phyloP scores from a whole-genome alignment of 768 basidiomycete genomes.

The Dentipellis fragilis region DNA sequence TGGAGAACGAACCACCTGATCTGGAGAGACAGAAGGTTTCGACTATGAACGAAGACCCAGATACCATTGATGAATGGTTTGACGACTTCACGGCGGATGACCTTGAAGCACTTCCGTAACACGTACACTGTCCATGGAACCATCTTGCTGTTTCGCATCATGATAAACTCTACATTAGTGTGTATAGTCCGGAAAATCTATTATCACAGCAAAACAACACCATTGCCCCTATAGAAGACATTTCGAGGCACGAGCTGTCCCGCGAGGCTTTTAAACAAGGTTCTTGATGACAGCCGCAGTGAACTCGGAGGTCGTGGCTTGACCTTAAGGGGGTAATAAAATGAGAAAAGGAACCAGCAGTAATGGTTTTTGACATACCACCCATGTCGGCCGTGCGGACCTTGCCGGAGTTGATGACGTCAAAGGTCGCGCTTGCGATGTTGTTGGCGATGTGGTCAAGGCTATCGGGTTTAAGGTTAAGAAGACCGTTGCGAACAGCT shows the following conservation, averaged over 20 bases:
- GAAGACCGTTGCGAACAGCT: background rate
- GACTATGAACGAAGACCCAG: too few relatives aligned
- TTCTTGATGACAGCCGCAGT: constrained; percentile 86
- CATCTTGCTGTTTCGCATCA: background rate
- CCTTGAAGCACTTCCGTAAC: constrained; percentile 7
- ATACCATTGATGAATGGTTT: constrained; percentile 27
- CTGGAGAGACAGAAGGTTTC: background rate
- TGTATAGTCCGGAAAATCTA: constrained; percentile 5
- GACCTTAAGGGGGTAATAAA: constrained; percentile 38
- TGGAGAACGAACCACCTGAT: background rate
- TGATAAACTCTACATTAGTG: constrained; percentile 11
- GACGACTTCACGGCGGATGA: constrained; percentile 31
- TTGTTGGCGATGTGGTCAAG: constrained; percentile 89
- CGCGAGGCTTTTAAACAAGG: constrained; percentile 27
- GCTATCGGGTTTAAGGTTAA: constrained; percentile 27
- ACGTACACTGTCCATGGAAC: background rate
- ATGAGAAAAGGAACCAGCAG: constrained; percentile 4
- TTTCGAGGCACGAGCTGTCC: background rate
- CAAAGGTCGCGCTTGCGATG: constrained; percentile 88
- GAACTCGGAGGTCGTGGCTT: constrained; percentile 89
- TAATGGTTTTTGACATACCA: constrained; percentile 40
- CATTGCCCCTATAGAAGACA: background rate
- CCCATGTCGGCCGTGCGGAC: constrained; percentile 94
- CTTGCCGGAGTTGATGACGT: constrained; percentile 81
- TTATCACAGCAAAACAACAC: background rate